Evolutionary conservation across 202 grass and related monocot genomes (phyloP), one percentile per base, ranked within the genome.

Genomic region (Musa balbisiana): DNA sequence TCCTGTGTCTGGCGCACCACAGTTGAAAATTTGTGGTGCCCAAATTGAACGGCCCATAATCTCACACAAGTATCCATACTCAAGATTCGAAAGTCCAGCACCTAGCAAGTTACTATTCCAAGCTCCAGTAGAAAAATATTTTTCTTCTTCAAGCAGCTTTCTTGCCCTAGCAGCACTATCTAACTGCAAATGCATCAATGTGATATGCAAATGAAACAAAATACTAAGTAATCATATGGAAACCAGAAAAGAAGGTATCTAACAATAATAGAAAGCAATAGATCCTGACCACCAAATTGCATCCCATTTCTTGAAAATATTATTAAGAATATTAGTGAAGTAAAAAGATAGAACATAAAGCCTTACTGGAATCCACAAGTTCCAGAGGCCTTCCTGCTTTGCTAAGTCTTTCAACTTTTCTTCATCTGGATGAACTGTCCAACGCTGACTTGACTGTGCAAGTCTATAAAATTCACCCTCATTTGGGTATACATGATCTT

Each of bases 11-110:
- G 91, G 94, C 33, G 94, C 83, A 77, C 81, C 83, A 23, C 91
- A 94, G 62, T 98, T 98, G 89, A 98, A 98, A 80, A 98, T 85
- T 83, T 98, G 91, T 76, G 94, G 91, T 69, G 94, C 91, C 84
- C 94, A 98, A 87, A 92, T 53, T 70, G 85, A 98, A 19, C 85
- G 87, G 8, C 95, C 91, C 91, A 94, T 94, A 80, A 98, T 88
- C 84, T 98, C 91, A 80, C 95, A 98, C 69, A 92, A 83, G 88
- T 90, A 92, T 85, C 87, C 95, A 85, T 98, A 98, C 55, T 98
- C 95, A 74, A 98, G 84, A 82, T 98, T 98, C 64, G 95, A 92
- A 78, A 98, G 87, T 54, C 95, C 91, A 43, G 80, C 91, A 69
- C 95, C 95, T 51, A 98, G 73, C 25, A 92, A 85, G 78, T 82